Evolutionary conservation across 1,139 yeast genomes (phyloP).

Genomic region (Eremothecium coryli): DNA sequence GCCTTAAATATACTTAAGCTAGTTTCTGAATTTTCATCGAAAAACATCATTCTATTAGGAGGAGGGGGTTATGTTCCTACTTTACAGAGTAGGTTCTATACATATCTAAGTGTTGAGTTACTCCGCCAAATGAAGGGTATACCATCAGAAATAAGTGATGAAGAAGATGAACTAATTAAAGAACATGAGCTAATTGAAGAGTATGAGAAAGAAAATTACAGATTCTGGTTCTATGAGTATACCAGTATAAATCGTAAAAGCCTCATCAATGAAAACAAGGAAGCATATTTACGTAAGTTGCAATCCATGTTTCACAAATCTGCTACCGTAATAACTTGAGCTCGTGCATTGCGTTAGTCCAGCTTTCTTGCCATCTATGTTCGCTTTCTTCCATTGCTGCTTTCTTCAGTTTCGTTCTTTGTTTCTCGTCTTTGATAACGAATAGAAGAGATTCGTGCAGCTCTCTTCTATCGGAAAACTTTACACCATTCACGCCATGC

Average conservation of each 20-base stretch:
- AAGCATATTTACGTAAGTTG: conserved; percentile 6
- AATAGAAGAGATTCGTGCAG: conserved; percentile 42
- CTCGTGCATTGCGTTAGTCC: conserved; percentile 38
- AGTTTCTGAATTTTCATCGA: conserved; percentile 24
- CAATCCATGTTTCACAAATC: conserved; percentile 7
- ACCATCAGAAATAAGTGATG: conserved; percentile 2
- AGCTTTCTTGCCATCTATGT: conserved; percentile 66
- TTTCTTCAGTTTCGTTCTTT: conserved; percentile 35
- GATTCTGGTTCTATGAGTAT: conserved; percentile 39
- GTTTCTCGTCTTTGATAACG: conserved; percentile 37
- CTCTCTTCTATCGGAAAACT: conserved; percentile 38
- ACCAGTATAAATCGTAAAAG: conserved; percentile 22
- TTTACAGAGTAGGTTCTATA: conserved; percentile 59
- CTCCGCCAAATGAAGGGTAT: conserved; percentile 9
- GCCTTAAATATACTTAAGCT: conserved; percentile 33
- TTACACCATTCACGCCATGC: conserved; percentile 39
- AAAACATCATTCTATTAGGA: conserved; percentile 47
- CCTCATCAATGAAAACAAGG: conserved; percentile 20
- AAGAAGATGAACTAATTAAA: conserved; percentile 38
- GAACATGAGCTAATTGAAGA: conserved; percentile 41
- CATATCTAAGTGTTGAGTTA: conserved; percentile 42
- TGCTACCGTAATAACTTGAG: conserved; percentile 14
- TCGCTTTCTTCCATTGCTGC: conserved; percentile 69
- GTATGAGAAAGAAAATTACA: conserved; percentile 41
- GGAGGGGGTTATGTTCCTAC: conserved; percentile 71